Percentiles rank a stretch among this genome's conserved stretches.
Conservation (phyloP, 2,329 filamentous ascomycete species). For the Sarocladium strictum region DNA sequence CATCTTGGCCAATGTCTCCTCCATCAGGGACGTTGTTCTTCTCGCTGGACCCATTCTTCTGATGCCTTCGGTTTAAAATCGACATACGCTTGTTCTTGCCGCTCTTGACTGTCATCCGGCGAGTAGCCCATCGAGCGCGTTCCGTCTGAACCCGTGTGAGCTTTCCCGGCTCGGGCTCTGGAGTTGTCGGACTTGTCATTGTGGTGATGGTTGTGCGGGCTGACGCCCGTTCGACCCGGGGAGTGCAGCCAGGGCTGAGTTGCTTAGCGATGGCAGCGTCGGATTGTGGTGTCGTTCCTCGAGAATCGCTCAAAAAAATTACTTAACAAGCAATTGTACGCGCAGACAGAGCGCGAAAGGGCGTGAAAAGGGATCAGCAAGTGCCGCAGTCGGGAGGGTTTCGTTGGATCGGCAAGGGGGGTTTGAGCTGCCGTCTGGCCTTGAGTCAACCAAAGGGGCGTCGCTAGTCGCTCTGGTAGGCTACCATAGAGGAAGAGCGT, state of each 20-base stretch:
- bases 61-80: slow-evolving; percentile 70
- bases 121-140: slow-evolving; percentile 93
- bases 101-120: slow-evolving; percentile 70
- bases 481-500: slow-evolving; percentile 3
- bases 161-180: slow-evolving; percentile 8
- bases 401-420: slow-evolving; percentile 8
- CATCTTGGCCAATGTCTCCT: slow-evolving; percentile 21
- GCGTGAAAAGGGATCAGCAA: background rate
- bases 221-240: slow-evolving; percentile 4
- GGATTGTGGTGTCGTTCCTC: background rate
- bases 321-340: background rate
- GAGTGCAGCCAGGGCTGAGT: background rate
- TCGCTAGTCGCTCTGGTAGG: background rate
- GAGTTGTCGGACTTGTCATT: slow-evolving; percentile 15
- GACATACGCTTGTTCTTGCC: slow-evolving; percentile 75
- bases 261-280: background rate
- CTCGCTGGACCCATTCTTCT: slow-evolving; percentile 54
- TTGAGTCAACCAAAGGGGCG: background rate
- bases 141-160: slow-evolving; percentile 43
- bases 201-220: background rate
- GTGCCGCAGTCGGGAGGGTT: slow-evolving; percentile 2
- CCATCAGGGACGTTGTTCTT: slow-evolving; percentile 50
- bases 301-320: background rate
- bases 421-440: background rate
- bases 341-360: background rate